phyloP scores from a whole-genome alignment of 495 filamentous ascomycete genomes.

The Rostrohypoxylon terebratum region DNA sequence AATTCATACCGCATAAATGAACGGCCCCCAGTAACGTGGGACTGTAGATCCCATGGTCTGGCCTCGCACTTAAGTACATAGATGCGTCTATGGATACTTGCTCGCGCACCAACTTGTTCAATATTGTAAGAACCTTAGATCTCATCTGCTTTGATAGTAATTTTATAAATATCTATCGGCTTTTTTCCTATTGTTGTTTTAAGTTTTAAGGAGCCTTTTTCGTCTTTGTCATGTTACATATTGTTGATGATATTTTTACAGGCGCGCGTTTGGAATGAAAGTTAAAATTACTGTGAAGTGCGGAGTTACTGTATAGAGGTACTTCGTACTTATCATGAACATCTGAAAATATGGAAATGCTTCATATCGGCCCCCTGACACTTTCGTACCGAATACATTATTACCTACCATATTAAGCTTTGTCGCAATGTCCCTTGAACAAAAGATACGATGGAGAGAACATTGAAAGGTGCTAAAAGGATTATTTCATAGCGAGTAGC shows the following conservation, averaged over 20 bases:
- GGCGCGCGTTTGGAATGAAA: not conserved
- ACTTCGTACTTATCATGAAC: not conserved
- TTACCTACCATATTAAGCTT: constrained; percentile 12
- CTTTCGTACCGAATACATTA: not conserved
- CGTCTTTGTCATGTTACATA: not conserved
- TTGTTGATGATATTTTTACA: too few species aligned
- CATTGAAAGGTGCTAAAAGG: constrained; percentile 26
- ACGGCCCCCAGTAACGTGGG: constrained; percentile 15
- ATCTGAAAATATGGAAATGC: constrained; percentile 6
- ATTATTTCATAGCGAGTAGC: constrained; percentile 45
- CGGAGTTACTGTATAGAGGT: not conserved
- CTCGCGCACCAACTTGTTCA: constrained; percentile 12
- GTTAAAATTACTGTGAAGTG: not conserved
- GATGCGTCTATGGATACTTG: not conserved
- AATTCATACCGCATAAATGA: not conserved
- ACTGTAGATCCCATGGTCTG: constrained; percentile 35
- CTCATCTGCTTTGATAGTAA: not conserved
- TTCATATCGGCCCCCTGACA: constrained; percentile 1
- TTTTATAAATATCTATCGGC: not conserved
- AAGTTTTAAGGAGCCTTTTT: not conserved
- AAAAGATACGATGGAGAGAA: constrained; percentile 14
- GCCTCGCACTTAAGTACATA: not conserved
- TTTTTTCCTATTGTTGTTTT: not conserved
- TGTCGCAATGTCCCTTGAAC: constrained; percentile 12
- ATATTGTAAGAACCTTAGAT: constrained; percentile 13